Conservation (phyloP, 2,329 filamentous ascomycete genomes). For the Ceratocystis colombiana region DNA sequence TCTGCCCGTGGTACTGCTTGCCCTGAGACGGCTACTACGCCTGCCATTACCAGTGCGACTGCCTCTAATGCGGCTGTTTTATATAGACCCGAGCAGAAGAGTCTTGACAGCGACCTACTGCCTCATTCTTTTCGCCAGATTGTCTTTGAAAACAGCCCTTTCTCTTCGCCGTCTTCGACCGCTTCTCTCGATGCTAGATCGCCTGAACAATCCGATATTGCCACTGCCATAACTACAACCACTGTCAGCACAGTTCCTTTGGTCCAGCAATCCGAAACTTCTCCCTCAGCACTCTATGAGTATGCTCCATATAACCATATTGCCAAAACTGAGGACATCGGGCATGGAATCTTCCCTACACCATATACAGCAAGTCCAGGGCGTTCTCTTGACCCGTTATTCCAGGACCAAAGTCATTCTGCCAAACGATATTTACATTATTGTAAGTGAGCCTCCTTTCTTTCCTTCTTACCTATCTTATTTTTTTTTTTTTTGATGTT, state of each 20-base stretch:
- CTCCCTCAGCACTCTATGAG: not conserved
- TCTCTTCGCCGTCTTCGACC: slow-evolving; percentile 4
- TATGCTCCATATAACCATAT: not conserved
- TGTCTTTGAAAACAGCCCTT: slow-evolving; percentile 13
- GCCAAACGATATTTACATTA: slow-evolving; percentile 42
- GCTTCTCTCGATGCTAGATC: slow-evolving; percentile 10
- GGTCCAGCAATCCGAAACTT: not conserved
- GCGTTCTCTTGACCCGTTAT: slow-evolving; percentile 39
- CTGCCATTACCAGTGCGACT: not conserved
- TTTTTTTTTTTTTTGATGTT: slow-evolving; percentile 17
- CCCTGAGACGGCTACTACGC: not conserved
- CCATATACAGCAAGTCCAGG: slow-evolving; percentile 8
- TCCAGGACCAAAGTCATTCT: slow-evolving; percentile 42
- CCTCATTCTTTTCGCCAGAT: slow-evolving; percentile 2
- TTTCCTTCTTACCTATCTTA: slow-evolving; percentile 26
- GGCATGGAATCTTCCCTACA: not conserved
- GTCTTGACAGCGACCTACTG: not conserved
- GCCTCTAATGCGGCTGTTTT: not conserved
- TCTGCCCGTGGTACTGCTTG: not conserved
- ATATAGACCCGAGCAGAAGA: not conserved
- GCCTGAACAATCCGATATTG: not conserved
- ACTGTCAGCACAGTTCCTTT: no score
- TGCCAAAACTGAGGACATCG: not conserved
- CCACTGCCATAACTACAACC: not conserved
- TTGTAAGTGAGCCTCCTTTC: slow-evolving; percentile 35